phyloP scores from a whole-genome alignment of 2,329 filamentous ascomycete species.

The Pseudonectria buxi region DNA sequence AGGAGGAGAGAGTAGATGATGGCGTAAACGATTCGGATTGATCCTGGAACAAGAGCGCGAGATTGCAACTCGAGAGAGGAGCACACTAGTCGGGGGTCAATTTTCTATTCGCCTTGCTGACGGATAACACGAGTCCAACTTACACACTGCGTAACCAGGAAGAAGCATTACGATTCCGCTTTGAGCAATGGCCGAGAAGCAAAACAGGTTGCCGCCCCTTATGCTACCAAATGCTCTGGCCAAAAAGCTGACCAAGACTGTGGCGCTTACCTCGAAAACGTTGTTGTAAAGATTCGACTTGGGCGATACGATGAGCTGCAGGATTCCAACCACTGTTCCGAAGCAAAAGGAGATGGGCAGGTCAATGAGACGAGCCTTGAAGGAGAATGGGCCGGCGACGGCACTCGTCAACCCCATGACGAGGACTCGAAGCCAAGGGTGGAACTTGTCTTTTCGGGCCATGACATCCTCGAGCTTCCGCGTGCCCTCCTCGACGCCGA shows the following conservation, averaged over 20 bases:
- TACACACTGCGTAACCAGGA: slow-evolving; percentile 56
- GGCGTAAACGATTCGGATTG: slow-evolving; percentile 67
- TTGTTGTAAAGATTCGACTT: slow-evolving; percentile 61
- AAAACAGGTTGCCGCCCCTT: slow-evolving; percentile 43
- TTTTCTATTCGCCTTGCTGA: too few relatives aligned
- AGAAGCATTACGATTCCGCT: slow-evolving; percentile 60
- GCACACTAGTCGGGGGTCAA: slow-evolving; percentile 24
- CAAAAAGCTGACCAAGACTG: slow-evolving; percentile 55
- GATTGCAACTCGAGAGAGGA: slow-evolving; percentile 59
- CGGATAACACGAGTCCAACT: slow-evolving; percentile 22
- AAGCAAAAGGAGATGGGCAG: slow-evolving; percentile 65
- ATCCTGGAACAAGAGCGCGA: slow-evolving; percentile 61
- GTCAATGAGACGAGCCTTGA: slow-evolving; percentile 63
- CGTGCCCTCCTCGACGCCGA: slow-evolving; percentile 52
- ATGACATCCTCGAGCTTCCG: slow-evolving; percentile 47
- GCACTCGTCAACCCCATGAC: slow-evolving; percentile 68
- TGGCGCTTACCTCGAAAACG: slow-evolving; percentile 57
- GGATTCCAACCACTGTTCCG: slow-evolving; percentile 60
- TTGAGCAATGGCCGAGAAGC: slow-evolving; percentile 59
- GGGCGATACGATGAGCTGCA: slow-evolving; percentile 65
- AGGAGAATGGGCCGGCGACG: slow-evolving; percentile 68
- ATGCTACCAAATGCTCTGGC: slow-evolving; percentile 59
- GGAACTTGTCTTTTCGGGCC: slow-evolving; percentile 48
- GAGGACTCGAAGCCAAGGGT: slow-evolving; percentile 46
- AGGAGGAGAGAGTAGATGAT: slow-evolving; percentile 68